Base-by-base conservation (phyloP, 1,139 yeast species). In the Lodderomyces parapsilosis region DNA sequence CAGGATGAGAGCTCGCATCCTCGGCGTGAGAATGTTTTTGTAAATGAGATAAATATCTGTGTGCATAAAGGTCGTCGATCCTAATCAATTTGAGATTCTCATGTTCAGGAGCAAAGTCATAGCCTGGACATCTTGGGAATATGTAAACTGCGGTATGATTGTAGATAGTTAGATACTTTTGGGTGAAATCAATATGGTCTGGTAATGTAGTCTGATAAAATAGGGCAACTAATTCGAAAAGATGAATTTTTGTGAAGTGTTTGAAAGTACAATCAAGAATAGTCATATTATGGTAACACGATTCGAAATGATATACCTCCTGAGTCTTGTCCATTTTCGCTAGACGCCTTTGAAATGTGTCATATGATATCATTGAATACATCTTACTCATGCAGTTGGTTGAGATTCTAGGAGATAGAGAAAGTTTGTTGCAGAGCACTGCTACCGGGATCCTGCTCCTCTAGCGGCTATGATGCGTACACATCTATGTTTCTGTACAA, bases 261-360 rank as follows among this genome's bases (percentile, higher is more conserved):
- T 19, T 30, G 3, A 30, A 19, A 15, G 15, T 30, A n/a, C 33
- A 30, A 10, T 15, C 33, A 30, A 30, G 14, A 18, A 30, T 15
- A 7, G 33, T 30, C 33, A 30, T n/a, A 30, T 30, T 14, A n/a
- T 30, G 9, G 9, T 3, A 18, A 13, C 7, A 30, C 19, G 15
- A 15, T 30, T 30, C 33, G 5, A 30, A 30, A 30, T 30, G 33
- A 30, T 30, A 30, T 15, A 30, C 15, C n/a, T 30, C 19, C 9
- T 30, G 33, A 10, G 33, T 15, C 33, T n/a, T 30, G 19, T 30
- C 33, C 33, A 30, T 30, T 30, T 30, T 30, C 15, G 33, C 33
- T 15, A 30, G 15, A 15, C 15, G 15, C n/a, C 33, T 30, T 19
- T 30, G 19, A 30, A 30, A n/a, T 19, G 33, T 30, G 15, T 30